phyloP scores from a whole-genome alignment of 192 early-diverging fungal species.

The Coemansia sp. region DNA sequence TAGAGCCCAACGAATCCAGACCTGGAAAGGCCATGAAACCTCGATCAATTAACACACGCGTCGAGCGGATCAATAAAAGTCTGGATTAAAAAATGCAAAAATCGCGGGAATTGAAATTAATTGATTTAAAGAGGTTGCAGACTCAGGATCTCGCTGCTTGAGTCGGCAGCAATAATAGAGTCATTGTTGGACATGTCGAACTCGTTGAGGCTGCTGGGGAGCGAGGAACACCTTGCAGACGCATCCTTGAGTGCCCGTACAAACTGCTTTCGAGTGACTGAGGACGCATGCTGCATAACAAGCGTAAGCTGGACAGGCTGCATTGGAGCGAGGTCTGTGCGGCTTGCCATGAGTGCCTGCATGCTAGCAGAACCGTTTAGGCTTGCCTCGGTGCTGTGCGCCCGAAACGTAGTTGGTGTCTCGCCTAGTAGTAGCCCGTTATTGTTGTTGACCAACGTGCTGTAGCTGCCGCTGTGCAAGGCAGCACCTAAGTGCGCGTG shows the following conservation, averaged over 20 bases:
- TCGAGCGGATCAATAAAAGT: too few species aligned
- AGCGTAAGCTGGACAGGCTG: slow-evolving; percentile 41
- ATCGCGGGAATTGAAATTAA: too few species aligned
- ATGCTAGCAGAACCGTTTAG: neutral
- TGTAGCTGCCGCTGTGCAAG: slow-evolving; percentile 24
- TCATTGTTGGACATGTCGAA: slow-evolving; percentile 6
- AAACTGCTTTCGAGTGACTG: slow-evolving; percentile 46
- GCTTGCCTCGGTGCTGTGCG: neutral
- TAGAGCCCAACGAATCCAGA: neutral
- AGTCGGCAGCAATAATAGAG: slow-evolving; percentile 16
- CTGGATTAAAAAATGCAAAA: neutral
- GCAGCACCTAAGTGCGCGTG: neutral
- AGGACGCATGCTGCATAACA: slow-evolving; percentile 49
- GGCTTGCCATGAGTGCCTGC: slow-evolving; percentile 5
- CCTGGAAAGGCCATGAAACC: neutral
- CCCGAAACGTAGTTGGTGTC: neutral
- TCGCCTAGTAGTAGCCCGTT: slow-evolving; percentile 1
- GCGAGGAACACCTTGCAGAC: slow-evolving; percentile 10
- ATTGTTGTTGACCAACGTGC: slow-evolving; percentile 23
- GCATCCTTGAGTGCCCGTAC: slow-evolving; percentile 47
- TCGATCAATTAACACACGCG: too few species aligned
- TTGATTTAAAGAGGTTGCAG: slow-evolving; percentile 35
- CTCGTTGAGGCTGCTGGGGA: slow-evolving; percentile 3
- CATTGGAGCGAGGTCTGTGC: slow-evolving; percentile 12
- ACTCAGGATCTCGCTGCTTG: slow-evolving; percentile 36